Evolutionary conservation across 768 basidiomycete genomes (phyloP), one percentile per base, ranked within the genome.

Genomic region (Pleurotus salmoneostramineus): DNA sequence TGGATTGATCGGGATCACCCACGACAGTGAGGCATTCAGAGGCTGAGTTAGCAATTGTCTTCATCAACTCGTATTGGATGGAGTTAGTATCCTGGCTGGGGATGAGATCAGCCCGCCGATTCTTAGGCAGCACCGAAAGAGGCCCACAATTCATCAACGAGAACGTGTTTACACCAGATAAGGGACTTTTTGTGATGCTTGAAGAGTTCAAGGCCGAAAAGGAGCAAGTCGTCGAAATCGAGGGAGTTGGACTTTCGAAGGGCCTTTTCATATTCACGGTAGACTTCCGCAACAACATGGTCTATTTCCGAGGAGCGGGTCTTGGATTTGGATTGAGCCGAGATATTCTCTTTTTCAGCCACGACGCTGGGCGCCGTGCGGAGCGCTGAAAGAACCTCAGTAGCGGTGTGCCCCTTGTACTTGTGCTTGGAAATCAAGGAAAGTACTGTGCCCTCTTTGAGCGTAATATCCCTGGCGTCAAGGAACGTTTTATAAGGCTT

Each of bases 1-100:
- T 94, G 0, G 91, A 92, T 67, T 95, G 93, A 68, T 95, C 93
- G 0, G 93, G 93, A 71, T 95, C 93, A 0, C 93, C 93, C 2
- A 95, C 92, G 42, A 95, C 81, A 3, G 88, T 92, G 31, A 93
- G 76, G 60, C 85, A 83, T 32, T 76, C 71, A 5, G 65, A 33
- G 10, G 64, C 56, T 35, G 73, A 71, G 3, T 74, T 64, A 0
- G 85, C 89, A 52, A 95, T 82, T 3, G 78, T 72, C 59, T 75
- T 78, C 86, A 94, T 88, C 21, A 95, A 80, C 58, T 87, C 79
- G 68, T 93, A 95, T 68, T 95, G 93, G 15, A 84, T 84, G 3
- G 74, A 79, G 62, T 93, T 94, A 0, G 91, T 93, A 68, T 95
- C 92, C 71, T 93, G 84, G 58, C 84, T 87, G 43, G 7, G 57